These are phyloP conservation scores for Phytopythium sindhum DNA, from an alignment of 352 stramenopile genomes.

Conservation along the genomic window DNA sequence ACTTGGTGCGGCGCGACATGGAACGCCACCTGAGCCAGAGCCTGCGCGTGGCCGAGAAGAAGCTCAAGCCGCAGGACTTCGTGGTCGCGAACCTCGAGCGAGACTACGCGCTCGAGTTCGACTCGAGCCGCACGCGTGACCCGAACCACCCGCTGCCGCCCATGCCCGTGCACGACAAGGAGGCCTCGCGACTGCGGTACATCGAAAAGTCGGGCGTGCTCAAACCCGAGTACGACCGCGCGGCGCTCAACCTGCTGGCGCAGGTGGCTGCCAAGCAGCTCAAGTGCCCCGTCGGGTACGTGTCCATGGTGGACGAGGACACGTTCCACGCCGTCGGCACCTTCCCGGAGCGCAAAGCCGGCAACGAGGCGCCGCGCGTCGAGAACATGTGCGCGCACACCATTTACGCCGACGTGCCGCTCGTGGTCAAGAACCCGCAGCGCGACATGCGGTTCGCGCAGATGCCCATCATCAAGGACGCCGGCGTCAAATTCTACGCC, in stretches of 20 bases:
- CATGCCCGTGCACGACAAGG: conserved; percentile 26
- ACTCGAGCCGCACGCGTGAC: conserved; percentile 36
- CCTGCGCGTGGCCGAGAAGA: conserved; percentile 26
- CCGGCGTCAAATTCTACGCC: conserved; percentile 56
- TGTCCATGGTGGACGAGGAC: conserved; percentile 45
- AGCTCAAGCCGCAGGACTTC: conserved; percentile 16
- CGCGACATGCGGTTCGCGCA: conserved; percentile 56
- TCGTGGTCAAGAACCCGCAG: conserved; percentile 56
- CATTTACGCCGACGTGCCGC: conserved; percentile 47
- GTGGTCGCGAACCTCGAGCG: conserved; percentile 28
- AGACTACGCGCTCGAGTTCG: conserved; percentile 51
- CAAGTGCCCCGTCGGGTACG: conserved; percentile 48
- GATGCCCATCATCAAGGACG: conserved; percentile 35
- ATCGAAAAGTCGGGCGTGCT: conserved; percentile 42
- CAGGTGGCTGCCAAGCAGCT: conserved; percentile 44
- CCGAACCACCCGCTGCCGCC: conserved; percentile 41
- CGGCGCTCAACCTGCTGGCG: conserved; percentile 47
- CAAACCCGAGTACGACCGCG: conserved; percentile 39
- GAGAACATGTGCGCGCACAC: conserved; percentile 55
- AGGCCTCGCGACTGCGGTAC: conserved; percentile 35
- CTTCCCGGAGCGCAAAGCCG: conserved; percentile 19
- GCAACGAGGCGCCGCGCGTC: conserved; percentile 26
- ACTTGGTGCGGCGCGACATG: conserved; percentile 29
- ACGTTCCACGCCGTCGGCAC: conserved; percentile 40
- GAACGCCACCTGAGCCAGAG: conserved; percentile 35